phyloP scores from a whole-genome alignment of 768 basidiomycete genomes.

The Steccherinum ochraceum region DNA sequence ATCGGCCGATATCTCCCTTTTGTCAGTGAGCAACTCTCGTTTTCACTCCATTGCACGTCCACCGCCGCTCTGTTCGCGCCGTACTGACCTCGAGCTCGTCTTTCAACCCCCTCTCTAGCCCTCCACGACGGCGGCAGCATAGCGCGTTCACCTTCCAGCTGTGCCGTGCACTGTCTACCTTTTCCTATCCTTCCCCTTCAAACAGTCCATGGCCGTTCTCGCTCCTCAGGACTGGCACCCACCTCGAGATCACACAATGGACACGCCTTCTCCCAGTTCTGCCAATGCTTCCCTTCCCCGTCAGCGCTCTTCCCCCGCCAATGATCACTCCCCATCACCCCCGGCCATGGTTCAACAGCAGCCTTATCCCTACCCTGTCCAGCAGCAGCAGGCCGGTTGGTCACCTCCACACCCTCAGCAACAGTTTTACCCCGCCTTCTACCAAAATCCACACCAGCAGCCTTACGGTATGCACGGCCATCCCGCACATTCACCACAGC shows the following conservation, averaged over 20 bases:
- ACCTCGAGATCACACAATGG: conserved; percentile 60
- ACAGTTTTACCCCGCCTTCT: conserved; percentile 75
- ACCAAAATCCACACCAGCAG: conserved; percentile 64
- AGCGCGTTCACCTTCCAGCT: conserved; percentile 9
- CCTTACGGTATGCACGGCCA: conserved; percentile 41
- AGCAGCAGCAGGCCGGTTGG: conserved; percentile 70
- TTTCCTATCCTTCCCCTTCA: background rate
- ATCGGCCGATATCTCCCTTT: conserved; percentile 2
- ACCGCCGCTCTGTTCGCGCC: conserved; percentile 11
- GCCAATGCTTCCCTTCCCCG: conserved; percentile 35
- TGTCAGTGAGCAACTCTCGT: background rate
- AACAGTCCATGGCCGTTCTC: conserved; percentile 67
- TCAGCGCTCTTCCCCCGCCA: conserved; percentile 57
- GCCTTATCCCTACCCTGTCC: conserved; percentile 63
- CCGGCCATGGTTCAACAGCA: conserved; percentile 27
- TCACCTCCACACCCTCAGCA: conserved; percentile 58
- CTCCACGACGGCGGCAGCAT: background rate
- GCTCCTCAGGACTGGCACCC: conserved; percentile 71
- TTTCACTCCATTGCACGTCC: conserved; percentile 15
- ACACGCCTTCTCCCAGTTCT: conserved; percentile 36
- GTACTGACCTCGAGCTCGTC: conserved; percentile 15
- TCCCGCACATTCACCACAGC: conserved; percentile 24
- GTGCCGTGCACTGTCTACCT: background rate
- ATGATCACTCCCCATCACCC: conserved; percentile 36
- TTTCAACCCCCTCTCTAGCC: background rate